phyloP scores from a whole-genome alignment of 31 red algal genomes.

The Asparagopsis taxiformis region DNA sequence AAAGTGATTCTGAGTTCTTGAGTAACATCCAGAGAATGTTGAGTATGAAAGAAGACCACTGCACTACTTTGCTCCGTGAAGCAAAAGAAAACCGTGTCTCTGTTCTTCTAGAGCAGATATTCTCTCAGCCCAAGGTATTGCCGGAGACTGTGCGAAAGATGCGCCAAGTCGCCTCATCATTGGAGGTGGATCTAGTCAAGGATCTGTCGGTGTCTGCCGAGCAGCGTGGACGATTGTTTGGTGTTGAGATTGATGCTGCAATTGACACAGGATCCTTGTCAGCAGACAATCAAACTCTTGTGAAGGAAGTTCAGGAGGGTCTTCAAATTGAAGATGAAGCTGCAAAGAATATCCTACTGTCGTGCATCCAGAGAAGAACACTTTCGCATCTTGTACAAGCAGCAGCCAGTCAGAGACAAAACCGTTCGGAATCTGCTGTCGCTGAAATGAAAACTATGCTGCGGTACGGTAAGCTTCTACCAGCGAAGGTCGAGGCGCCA shows the following conservation, averaged over 20 bases:
- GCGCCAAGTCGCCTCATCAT: constrained; percentile 45
- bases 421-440: constrained; percentile 57
- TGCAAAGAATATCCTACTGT: constrained; percentile 65
- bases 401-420: constrained; percentile 69
- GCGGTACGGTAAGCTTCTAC: constrained; percentile 83
- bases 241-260: constrained; percentile 82
- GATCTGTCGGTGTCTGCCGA: constrained; percentile 67
- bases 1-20: constrained; percentile 89
- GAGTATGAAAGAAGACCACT: constrained; percentile 76
- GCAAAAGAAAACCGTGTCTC: constrained; percentile 74
- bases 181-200: constrained; percentile 83
- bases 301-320: constrained; percentile 61
- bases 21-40: constrained; percentile 84
- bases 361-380: constrained; percentile 85
- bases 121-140: constrained; percentile 64
- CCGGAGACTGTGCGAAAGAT: constrained; percentile 75
- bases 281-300: constrained; percentile 68
- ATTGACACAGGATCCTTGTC: constrained; percentile 90
- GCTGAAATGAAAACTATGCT: constrained; percentile 77
- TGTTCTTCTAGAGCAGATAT: constrained; percentile 72
- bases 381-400: constrained; percentile 79
- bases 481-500: constrained; percentile 67
- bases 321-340: constrained; percentile 58
- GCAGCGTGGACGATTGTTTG: constrained; percentile 71
- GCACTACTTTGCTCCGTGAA: constrained; percentile 66